Conservation (phyloP, 2,329 filamentous ascomycete species). For the Ascochyta lentis region DNA sequence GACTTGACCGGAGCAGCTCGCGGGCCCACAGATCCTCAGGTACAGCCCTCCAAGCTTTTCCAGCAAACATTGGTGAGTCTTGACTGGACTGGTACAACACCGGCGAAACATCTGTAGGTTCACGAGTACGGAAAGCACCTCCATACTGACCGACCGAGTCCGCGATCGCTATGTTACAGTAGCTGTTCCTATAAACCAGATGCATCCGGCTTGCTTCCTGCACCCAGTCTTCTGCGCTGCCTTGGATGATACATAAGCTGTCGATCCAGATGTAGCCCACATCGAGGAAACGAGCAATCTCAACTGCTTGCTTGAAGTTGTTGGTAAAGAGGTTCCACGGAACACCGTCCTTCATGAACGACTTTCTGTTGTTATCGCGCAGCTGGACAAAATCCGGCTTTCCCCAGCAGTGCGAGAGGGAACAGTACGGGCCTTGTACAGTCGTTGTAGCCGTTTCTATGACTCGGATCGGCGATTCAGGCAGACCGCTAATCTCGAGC, state of each 20-base stretch:
- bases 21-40: slow-evolving; percentile 28
- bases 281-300: slow-evolving; percentile 27
- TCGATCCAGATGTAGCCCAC: slow-evolving; percentile 40
- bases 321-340: slow-evolving; percentile 19
- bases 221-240: slow-evolving; percentile 24
- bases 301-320: slow-evolving; percentile 37
- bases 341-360: slow-evolving; percentile 26
- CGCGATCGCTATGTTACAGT: slow-evolving; percentile 38
- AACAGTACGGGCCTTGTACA: slow-evolving; percentile 27
- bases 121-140: slow-evolving; percentile 31
- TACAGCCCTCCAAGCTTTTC: slow-evolving; percentile 26
- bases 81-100: slow-evolving; percentile 16
- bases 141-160: slow-evolving; percentile 27
- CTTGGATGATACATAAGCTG: slow-evolving; percentile 30
- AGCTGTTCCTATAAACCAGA: slow-evolving; percentile 36
- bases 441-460: slow-evolving; percentile 22
- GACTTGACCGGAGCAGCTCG: slow-evolving; percentile 21
- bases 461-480: slow-evolving; percentile 12
- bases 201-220: slow-evolving; percentile 34
- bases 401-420: slow-evolving; percentile 36
- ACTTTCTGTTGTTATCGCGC: slow-evolving; percentile 5
- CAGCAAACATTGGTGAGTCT: slow-evolving; percentile 19
- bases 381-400: slow-evolving; percentile 17
- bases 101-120: slow-evolving; percentile 21
- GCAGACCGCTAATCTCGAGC: slow-evolving; percentile 20